These are phyloP conservation scores for Gossypioides kirkii DNA, from an alignment of 345 rosid genomes.

Conservation along the genomic window DNA sequence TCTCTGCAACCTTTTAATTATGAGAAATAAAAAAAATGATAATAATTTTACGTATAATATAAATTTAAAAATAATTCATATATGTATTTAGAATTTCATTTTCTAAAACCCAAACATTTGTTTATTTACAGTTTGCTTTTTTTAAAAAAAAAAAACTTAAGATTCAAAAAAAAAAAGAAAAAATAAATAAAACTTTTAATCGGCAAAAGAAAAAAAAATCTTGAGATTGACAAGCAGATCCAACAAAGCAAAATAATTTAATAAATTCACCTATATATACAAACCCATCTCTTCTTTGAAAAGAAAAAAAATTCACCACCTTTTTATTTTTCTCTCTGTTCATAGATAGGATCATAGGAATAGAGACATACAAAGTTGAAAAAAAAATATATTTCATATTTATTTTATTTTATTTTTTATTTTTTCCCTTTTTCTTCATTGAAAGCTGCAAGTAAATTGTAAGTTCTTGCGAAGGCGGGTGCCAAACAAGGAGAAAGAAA, in stretches of 20 bases:
- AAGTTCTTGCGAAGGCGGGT: background rate
- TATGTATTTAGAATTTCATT: background rate
- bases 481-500: conserved; percentile 13
- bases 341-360: background rate
- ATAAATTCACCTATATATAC: conserved; percentile 29
- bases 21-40: too few species aligned
- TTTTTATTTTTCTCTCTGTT: background rate
- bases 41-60: too few species aligned
- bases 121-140: too few species aligned
- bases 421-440: conserved; percentile 8
- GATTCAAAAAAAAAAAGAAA: conserved; percentile 21
- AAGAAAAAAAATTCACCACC: background rate
- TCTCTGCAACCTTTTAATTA: too few species aligned
- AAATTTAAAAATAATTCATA: too few species aligned
- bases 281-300: conserved; percentile 20
- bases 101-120: too few species aligned
- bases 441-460: conserved; percentile 30
- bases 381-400: background rate
- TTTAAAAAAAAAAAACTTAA: conserved; percentile 9
- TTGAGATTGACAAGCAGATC: conserved; percentile 77
- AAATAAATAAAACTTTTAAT: background rate
- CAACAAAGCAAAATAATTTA: conserved; percentile 38
- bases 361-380: background rate
- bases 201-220: conserved; percentile 27
- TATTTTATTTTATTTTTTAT: background rate